Evolutionary conservation across 306 rosid genomes (phyloP).

Genomic region (Amphicarpaea edgeworthii): DNA sequence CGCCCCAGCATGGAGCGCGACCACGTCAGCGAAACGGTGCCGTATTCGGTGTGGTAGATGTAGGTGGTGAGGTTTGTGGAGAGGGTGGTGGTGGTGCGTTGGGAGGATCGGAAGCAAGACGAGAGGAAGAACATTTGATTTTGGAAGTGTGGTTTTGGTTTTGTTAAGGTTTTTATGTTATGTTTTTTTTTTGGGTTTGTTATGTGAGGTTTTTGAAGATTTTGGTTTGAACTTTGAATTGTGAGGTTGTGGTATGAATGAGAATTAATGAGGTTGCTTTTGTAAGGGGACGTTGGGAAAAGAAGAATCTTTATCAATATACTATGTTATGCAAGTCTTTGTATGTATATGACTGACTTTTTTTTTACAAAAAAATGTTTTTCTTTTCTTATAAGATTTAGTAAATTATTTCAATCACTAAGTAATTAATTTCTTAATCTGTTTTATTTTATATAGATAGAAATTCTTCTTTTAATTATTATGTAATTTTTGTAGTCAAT

Average conservation of each 20-base stretch:
- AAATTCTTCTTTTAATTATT: too few relatives aligned
- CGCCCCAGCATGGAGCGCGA: constrained; percentile 80
- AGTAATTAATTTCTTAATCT: too few relatives aligned
- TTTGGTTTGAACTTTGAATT: neutral
- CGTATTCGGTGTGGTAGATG: constrained; percentile 72
- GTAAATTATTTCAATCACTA: too few relatives aligned
- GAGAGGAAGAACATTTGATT: constrained; percentile 53
- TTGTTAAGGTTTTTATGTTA: neutral
- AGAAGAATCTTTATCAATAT: neutral
- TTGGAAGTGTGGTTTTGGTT: neutral
- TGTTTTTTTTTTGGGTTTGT: neutral
- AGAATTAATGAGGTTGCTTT: neutral
- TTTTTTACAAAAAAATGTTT: too few relatives aligned
- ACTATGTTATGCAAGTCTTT: neutral
- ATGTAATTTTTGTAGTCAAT: too few relatives aligned
- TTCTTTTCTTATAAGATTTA: too few relatives aligned
- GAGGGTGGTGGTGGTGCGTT: constrained; percentile 50
- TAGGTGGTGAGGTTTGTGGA: constrained; percentile 67
- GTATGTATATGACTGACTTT: neutral
- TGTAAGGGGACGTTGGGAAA: neutral
- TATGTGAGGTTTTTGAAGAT: neutral
- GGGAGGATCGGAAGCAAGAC: constrained; percentile 62
- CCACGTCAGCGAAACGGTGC: constrained; percentile 80
- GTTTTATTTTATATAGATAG: too few relatives aligned
- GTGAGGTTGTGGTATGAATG: neutral